Conservation (phyloP, 768 basidiomycete species). For the Tubosaeta sp. region DNA sequence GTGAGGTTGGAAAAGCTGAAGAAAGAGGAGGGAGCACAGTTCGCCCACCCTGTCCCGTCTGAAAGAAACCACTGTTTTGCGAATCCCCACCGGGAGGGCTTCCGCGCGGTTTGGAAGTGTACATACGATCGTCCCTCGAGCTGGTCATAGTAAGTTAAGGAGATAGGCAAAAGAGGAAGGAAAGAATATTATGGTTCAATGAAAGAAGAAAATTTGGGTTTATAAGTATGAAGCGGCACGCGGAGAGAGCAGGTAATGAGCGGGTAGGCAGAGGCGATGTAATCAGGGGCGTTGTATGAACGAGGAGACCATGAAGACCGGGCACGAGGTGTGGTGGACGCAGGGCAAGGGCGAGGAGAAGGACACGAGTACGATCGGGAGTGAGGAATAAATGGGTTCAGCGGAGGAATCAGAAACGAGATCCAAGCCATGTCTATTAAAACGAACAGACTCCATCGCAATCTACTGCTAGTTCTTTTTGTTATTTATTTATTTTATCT, state of each 20-base stretch:
- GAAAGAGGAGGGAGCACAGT: conserved; percentile 82
- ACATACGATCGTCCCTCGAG: conserved; percentile 70
- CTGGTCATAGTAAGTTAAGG: conserved; percentile 60
- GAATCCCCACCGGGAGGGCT: conserved; percentile 61
- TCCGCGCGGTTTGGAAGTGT: conserved; percentile 57
- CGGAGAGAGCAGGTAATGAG: conserved; percentile 41
- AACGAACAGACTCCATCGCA: neutral
- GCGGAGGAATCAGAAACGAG: conserved; percentile 9
- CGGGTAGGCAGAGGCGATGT: conserved; percentile 40
- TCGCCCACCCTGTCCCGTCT: conserved; percentile 85
- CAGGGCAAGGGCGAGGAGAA: conserved; percentile 34
- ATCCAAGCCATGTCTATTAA: neutral
- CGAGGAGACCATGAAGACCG: conserved; percentile 47
- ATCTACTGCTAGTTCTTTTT: neutral
- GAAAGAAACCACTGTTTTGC: conserved; percentile 64
- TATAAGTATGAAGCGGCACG: conserved; percentile 43
- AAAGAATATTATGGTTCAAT: conserved; percentile 40
- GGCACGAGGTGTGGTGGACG: conserved; percentile 47
- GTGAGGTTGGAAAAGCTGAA: conserved; percentile 83
- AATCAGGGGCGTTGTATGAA: conserved; percentile 44
- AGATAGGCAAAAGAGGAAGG: conserved; percentile 53
- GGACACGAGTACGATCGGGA: conserved; percentile 22
- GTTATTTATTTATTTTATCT: neutral
- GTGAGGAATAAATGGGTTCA: conserved; percentile 28
- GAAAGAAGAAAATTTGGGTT: conserved; percentile 52